Percentiles rank a stretch among this genome's conserved stretches.
Conservation (phyloP, 768 basidiomycete species). For the Xerocomellus intermedius region DNA sequence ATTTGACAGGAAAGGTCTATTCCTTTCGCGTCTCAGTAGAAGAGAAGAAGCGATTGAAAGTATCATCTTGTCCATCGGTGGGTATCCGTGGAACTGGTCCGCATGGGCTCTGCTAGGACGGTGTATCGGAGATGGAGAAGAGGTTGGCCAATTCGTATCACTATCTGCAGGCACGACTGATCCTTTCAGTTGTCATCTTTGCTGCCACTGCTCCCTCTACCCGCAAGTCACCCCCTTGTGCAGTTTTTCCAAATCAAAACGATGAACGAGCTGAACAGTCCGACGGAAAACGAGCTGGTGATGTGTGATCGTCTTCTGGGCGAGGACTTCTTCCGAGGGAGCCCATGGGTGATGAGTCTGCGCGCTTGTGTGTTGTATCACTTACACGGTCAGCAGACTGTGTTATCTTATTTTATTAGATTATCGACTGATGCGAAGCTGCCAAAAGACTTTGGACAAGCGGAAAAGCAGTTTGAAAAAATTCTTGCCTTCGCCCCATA, state of each 20-base stretch:
- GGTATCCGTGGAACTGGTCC: constrained; percentile 93
- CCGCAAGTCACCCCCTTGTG: constrained; percentile 53
- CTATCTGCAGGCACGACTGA: constrained; percentile 8
- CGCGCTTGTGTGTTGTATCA: constrained; percentile 88
- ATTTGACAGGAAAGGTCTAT: constrained; percentile 68
- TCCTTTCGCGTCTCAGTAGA: constrained; percentile 74
- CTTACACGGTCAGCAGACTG: constrained; percentile 65
- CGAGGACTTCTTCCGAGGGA: constrained; percentile 73
- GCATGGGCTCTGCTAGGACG: constrained; percentile 82
- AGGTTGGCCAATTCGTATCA: constrained; percentile 47
- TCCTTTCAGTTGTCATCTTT: constrained; percentile 42
- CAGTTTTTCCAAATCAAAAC: constrained; percentile 86
- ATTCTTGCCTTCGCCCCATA: constrained; percentile 81
- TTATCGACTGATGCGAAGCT: constrained; percentile 5
- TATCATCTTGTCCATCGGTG: constrained; percentile 69
- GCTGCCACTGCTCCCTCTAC: constrained; percentile 45
- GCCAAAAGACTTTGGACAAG: constrained; percentile 76
- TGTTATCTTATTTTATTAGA: not conserved
- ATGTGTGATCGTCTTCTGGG: constrained; percentile 77
- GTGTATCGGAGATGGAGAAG: constrained; percentile 80
- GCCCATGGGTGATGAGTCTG: constrained; percentile 82
- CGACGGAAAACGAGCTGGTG: constrained; percentile 80
- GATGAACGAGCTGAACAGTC: constrained; percentile 84
- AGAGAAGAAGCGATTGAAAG: constrained; percentile 86
- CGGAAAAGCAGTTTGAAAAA: constrained; percentile 81